Evolutionary conservation across 345 rosid genomes (phyloP).

Genomic region (Hibiscus trionum): DNA sequence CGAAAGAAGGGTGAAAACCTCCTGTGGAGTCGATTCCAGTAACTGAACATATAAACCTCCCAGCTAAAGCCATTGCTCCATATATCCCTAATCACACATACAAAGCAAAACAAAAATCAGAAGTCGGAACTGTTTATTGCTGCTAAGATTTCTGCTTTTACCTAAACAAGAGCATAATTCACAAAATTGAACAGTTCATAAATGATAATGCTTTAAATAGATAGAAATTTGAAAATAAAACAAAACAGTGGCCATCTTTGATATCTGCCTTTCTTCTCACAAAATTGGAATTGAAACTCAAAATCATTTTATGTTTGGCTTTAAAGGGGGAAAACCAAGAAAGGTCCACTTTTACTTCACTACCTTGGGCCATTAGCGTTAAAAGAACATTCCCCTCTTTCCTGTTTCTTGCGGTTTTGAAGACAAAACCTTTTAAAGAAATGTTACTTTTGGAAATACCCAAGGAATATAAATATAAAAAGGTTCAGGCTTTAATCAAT

Average conservation of each 20-base stretch:
- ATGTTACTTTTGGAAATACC: not conserved
- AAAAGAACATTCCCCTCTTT: not conserved
- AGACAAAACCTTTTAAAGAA: not conserved
- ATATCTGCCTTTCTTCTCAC: not conserved
- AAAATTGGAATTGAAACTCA: not conserved
- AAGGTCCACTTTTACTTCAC: not conserved
- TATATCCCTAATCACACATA: constrained; percentile 51
- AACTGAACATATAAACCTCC: constrained; percentile 80
- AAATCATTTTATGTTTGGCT: not conserved
- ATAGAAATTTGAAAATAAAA: not conserved
- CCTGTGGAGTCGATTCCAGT: constrained; percentile 80
- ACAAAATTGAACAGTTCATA: not conserved
- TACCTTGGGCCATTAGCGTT: not conserved
- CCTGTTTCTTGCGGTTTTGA: not conserved
- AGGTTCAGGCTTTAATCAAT: constrained; percentile 1
- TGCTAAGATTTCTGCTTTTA: not conserved
- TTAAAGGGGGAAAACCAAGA: not conserved
- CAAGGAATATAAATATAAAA: not conserved
- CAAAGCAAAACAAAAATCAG: not conserved
- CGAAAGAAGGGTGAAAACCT: constrained; percentile 67
- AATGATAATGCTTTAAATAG: not conserved
- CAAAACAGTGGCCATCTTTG: not conserved
- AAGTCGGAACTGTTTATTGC: not conserved
- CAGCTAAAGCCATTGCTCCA: constrained; percentile 87
- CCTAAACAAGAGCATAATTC: not conserved